Evolutionary conservation across 768 basidiomycete genomes (phyloP).

Genomic region (Cubamyces lactineus): DNA sequence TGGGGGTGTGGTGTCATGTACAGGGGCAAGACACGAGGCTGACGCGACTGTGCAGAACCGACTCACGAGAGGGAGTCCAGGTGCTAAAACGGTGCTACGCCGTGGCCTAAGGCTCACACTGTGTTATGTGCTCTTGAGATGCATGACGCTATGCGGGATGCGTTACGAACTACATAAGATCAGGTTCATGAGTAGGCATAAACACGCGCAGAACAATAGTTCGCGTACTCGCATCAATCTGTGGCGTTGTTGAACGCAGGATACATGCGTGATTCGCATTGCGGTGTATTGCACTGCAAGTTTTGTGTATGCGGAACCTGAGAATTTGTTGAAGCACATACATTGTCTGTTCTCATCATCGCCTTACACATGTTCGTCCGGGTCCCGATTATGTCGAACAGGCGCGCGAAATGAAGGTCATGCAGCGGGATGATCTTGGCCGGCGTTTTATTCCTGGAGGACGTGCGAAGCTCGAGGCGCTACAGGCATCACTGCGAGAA

Average conservation of each 20-base stretch:
- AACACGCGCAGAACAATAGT: no score
- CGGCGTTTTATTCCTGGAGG: slow-evolving; percentile 1
- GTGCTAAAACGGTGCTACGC: slow-evolving; percentile 6
- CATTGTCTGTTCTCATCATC: neutral
- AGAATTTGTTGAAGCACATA: neutral
- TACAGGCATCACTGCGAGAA: neutral
- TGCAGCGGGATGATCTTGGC: neutral
- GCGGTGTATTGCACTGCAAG: neutral
- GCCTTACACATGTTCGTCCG: slow-evolving; percentile 2
- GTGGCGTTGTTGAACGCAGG: neutral
- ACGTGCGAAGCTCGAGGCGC: slow-evolving; percentile 16
- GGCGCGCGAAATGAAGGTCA: neutral
- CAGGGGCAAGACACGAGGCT: neutral
- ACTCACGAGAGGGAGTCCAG: slow-evolving; percentile 11
- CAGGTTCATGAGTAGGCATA: no score
- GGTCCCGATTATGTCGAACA: neutral
- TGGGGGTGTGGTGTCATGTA: neutral
- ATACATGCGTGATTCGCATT: neutral
- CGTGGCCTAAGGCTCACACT: neutral
- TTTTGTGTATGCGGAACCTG: neutral
- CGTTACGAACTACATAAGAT: neutral
- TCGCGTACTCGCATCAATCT: no score
- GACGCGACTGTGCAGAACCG: neutral
- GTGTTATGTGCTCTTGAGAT: neutral
- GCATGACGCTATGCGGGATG: neutral